Percentiles rank a stretch among this genome's conserved stretches.
Evolutionary conservation across 192 early-diverging fungal species (phyloP).

Genomic region (Physocladia obscura): DNA sequence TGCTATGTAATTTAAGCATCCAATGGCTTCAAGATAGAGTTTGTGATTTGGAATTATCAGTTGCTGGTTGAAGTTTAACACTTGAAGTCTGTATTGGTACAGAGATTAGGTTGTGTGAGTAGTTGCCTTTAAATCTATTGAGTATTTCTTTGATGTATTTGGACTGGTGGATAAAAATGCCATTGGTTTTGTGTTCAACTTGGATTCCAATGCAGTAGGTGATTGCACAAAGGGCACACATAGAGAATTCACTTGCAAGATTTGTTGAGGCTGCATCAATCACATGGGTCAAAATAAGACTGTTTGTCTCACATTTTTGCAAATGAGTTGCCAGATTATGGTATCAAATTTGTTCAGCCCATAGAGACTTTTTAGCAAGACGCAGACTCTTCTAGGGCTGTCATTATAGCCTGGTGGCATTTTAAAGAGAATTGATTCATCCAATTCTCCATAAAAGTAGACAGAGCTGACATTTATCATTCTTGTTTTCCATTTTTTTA

Average conservation of each 20-base stretch:
- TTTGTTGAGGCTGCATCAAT: neutral
- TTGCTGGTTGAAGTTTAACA: neutral
- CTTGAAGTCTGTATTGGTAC: neutral
- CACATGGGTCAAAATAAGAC: neutral
- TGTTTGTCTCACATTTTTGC: neutral
- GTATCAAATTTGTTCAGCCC: too few species aligned
- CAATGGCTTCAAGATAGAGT: constrained; percentile 1
- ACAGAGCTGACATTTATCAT: neutral
- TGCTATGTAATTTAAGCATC: constrained; percentile 18
- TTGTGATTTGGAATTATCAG: neutral
- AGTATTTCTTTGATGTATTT: constrained; percentile 6
- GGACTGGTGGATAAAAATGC: constrained; percentile 17
- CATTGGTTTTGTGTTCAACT: neutral
- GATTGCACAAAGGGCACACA: neutral
- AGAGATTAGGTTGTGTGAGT: neutral
- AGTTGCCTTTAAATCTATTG: neutral
- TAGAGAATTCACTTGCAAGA: neutral
- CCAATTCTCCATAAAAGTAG: neutral
- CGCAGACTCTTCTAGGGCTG: neutral
- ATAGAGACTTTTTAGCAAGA: neutral
- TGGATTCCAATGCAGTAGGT: constrained; percentile 3
- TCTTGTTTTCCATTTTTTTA: neutral
- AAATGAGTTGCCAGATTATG: too few species aligned
- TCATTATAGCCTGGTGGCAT: neutral
- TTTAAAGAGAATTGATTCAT: neutral